Evolutionary conservation across 768 basidiomycete species (phyloP), one percentile per base, ranked within the genome.

Genomic region (Austroboletus eburneus): DNA sequence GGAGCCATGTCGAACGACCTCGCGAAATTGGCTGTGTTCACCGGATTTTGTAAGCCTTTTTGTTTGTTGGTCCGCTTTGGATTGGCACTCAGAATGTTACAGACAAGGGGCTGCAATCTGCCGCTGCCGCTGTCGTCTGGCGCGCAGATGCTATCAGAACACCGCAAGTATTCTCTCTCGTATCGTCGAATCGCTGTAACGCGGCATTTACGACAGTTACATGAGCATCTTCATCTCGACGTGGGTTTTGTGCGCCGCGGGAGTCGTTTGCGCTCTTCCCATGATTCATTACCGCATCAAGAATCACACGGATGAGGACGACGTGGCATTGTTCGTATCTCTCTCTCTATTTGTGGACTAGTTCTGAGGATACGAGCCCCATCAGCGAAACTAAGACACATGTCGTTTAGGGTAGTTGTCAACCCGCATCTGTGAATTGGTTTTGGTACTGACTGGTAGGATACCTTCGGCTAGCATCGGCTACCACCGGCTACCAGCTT

Each of bases 1-100:
- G 89, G 90, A 24, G 84, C 86, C 13, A 87, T 92, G 83, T 87
- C 86, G 14, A 90, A 91, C 49, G 79, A 89, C 57, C 80, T 86
- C 3, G 77, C 75, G 4, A 88, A 87, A 63, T 76, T 92, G 17
- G 87, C 90, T 0, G 78, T 89, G 61, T 85, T 91, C 60, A 69
- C 83, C 13, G 90, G 90, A 25, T 87, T 92, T 55, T 91, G 88
- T 90, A 56, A 55, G 85, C 75, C n/a, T 54, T 18, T 16, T 16
- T 27, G 33, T 17, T 25, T 37, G 4, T 12, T 13, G n/a, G 7
- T 6, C 6, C n/a, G n/a, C n/a, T 56, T 17, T 6, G 6, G 27
- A n/a, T 21, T 44, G 36, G 7, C 36, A 17, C 12, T n/a, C 33
- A 16, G 14, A 50, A 21, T 45, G n/a, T 29, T 35, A 18, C 46